Conservation (phyloP, 2,329 filamentous ascomycete genomes). For the Juglanconis juglandina region DNA sequence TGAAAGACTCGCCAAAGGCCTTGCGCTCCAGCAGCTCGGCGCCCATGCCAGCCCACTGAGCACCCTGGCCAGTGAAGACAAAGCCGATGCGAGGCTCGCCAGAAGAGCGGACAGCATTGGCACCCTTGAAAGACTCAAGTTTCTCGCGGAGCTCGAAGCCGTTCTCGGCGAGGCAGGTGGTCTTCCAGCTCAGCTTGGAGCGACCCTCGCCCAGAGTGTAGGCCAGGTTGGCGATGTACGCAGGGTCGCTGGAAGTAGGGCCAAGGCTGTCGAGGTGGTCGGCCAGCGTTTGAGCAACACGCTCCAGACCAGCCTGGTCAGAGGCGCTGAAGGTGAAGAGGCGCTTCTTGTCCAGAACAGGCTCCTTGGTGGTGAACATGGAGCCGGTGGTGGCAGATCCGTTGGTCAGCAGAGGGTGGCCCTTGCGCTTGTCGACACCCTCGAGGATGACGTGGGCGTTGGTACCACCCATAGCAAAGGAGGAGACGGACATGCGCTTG, state of each 20-base stretch:
- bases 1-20: slow-evolving; percentile 12
- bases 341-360: slow-evolving; percentile 25
- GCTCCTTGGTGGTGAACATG: slow-evolving; percentile 8
- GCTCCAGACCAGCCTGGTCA: slow-evolving; percentile 29
- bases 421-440: slow-evolving; percentile 14
- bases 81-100: slow-evolving; percentile 15
- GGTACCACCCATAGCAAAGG: slow-evolving; percentile 10
- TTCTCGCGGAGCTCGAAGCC: slow-evolving; percentile 42
- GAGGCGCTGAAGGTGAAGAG: slow-evolving; percentile 43
- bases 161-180: slow-evolving; percentile 40
- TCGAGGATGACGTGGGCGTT: slow-evolving; percentile 12
- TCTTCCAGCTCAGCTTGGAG: slow-evolving; percentile 25
- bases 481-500: slow-evolving; percentile 10
- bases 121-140: slow-evolving; percentile 23
- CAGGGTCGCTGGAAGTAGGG: slow-evolving; percentile 4
- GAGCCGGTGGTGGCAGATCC: neutral
- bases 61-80: slow-evolving; percentile 17
- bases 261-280: slow-evolving; percentile 37
- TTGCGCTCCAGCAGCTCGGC: slow-evolving; percentile 23
- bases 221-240: slow-evolving; percentile 40
- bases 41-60: slow-evolving; percentile 17
- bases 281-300: slow-evolving; percentile 30
- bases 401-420: slow-evolving; percentile 11
- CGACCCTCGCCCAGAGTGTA: slow-evolving; percentile 39
- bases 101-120: slow-evolving; percentile 6